Base-by-base conservation (phyloP, 305 asterid species). In the Fraxinus velutina region DNA sequence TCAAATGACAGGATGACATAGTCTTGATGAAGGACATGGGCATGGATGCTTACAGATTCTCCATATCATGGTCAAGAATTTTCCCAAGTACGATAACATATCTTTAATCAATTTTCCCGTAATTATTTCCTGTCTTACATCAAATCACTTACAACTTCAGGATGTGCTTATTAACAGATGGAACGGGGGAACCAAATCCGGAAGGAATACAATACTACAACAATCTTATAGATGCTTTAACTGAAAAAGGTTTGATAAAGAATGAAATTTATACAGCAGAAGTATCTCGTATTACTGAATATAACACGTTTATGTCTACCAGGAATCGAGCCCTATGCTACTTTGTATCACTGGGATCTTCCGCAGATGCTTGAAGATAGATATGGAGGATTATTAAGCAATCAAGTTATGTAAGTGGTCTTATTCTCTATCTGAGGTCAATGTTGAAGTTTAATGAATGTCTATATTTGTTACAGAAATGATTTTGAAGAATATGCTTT, bases 51-150 rank as follows among this genome's bases (percentile, higher is more conserved):
- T 94, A 92, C 76, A 88, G 98, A 87, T 94, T 94, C 83, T 94
- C 97, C 81, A 92, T 94, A 44, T 93, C 98, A 62, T 94, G 97
- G 98, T 87, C 98, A 77, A 89, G 98, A 88, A 93, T 94, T 60
- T 89, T 90, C 77, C 94, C 98, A 70, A 88, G 98, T 94, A 91
- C 86, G 91, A 73, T 39, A 62, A 15, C 22, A 47, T 70, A 42
- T 2, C 5, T 66, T 39, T 2, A 4, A 27, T 9, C 36, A 4
- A 36, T 32, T 15, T 33, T 32, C 12, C 1, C 5, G 0, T 57
- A 8, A 37, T 39, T 36, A 17, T 13, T 50, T 62, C 71, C 57
- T 10, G 47, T 79, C 88, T 74, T 62, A 32, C 19, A 17, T 19
- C 60, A 34, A 47, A 15, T 15, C 10, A n/a, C 50, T 76, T 73